Evolutionary conservation across 179 eudicot species (phyloP).

Genomic region (Nepenthes alata): DNA sequence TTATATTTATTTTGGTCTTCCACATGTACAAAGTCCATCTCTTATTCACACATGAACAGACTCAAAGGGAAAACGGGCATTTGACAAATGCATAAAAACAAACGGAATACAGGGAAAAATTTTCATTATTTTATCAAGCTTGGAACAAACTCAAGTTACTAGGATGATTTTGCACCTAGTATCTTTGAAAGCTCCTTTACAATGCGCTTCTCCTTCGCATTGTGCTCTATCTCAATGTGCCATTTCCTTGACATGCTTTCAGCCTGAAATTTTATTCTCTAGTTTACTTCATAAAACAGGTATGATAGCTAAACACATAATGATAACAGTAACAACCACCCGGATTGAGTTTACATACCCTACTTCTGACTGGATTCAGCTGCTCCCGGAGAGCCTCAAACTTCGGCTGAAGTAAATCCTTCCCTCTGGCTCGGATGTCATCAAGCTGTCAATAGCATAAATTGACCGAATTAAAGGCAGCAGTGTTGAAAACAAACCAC

Average conservation of each 20-base stretch:
- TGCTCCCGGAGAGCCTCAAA: conserved; percentile 43
- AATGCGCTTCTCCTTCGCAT: conserved; percentile 39
- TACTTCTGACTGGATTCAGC: conserved; percentile 46
- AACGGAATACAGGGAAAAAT: not conserved
- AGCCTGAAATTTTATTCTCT: conserved; percentile 24
- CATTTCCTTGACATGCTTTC: conserved; percentile 48
- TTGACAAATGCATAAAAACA: conserved; percentile 1
- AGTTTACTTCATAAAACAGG: conserved; percentile 1
- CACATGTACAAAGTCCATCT: too few species aligned
- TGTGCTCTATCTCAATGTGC: conserved; percentile 40
- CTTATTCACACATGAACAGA: too few species aligned
- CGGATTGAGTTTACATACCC: conserved; percentile 36
- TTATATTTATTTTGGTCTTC: too few species aligned
- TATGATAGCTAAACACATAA: not conserved
- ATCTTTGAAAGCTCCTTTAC: conserved; percentile 51
- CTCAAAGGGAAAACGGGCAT: not conserved
- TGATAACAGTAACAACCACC: not conserved
- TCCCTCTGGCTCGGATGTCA: conserved; percentile 62
- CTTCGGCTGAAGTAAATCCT: conserved; percentile 49
- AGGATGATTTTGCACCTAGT: conserved; percentile 18
- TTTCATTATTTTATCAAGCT: not conserved
- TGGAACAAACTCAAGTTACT: not conserved
- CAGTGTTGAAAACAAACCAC: not conserved
- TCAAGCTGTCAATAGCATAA: conserved; percentile 19
- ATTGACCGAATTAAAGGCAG: not conserved